Percentiles rank a stretch among this genome's conserved stretches.
These are phyloP conservation scores for Amorphotheca resinae DNA, from an alignment of 495 filamentous ascomycete species.

Conservation along the genomic window DNA sequence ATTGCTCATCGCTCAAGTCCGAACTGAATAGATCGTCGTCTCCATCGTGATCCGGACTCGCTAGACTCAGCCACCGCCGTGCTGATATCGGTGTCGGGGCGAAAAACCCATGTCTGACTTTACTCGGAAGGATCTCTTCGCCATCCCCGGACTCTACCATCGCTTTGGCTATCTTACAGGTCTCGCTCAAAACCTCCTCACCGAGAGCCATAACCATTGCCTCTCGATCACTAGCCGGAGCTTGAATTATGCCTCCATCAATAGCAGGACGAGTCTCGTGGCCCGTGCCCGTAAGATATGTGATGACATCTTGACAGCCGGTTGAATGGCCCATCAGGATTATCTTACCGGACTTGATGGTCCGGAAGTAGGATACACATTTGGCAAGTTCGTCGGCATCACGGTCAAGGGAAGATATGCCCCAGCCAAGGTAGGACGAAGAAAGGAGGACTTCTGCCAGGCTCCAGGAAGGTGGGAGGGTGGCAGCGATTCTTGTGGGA, in stretches of 20 bases:
- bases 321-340: constrained; percentile 78
- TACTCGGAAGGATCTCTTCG: constrained; percentile 44
- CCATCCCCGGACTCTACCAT: constrained; percentile 39
- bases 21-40: constrained; percentile 87
- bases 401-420: constrained; percentile 47
- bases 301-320: constrained; percentile 78
- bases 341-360: constrained; percentile 40
- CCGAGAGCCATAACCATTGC: constrained; percentile 32
- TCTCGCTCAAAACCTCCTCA: constrained; percentile 33
- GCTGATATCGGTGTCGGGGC: constrained; percentile 47
- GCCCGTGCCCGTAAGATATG: constrained; percentile 45
- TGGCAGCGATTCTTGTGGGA: constrained; percentile 36
- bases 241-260: constrained; percentile 77
- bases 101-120: constrained; percentile 36
- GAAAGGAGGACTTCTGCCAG: constrained; percentile 50
- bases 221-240: constrained; percentile 68
- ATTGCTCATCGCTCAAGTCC: constrained; percentile 48
- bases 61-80: constrained; percentile 54
- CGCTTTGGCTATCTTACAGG: constrained; percentile 38
- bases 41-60: constrained; percentile 44
- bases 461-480: constrained; percentile 50
- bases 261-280: constrained; percentile 32
- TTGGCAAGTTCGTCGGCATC: constrained; percentile 64
- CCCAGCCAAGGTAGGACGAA: constrained; percentile 63
- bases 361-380: constrained; percentile 58